Conservation (phyloP, 768 basidiomycete genomes). For the Pleurotus pulmonarius region DNA sequence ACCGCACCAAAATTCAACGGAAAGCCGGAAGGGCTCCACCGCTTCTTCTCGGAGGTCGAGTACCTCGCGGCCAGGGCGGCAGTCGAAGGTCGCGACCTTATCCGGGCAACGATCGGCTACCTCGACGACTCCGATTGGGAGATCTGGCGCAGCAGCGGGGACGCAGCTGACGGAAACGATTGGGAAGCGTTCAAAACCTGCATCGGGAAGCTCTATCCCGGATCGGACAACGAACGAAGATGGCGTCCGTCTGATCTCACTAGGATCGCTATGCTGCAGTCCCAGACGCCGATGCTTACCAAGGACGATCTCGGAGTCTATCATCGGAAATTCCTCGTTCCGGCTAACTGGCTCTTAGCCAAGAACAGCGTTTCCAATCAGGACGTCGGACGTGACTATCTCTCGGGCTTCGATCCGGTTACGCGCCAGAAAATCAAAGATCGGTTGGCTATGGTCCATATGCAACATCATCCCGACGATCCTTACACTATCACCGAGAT, state of each 20-base stretch:
- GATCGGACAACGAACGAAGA: background rate
- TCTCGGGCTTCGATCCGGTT: conserved; percentile 10
- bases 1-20: too few species aligned
- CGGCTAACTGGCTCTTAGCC: conserved; percentile 15
- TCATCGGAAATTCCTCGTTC: conserved; percentile 15
- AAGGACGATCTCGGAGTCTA: conserved; percentile 15
- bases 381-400: conserved; percentile 20
- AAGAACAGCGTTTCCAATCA: conserved; percentile 12
- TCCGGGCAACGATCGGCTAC: background rate
- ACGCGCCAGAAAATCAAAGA: conserved; percentile 7
- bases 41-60: too few species aligned
- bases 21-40: too few species aligned
- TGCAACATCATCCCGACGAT: conserved; percentile 19
- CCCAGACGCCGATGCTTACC: conserved; percentile 11
- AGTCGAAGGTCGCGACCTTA: background rate
- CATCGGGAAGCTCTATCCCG: background rate
- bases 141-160: background rate
- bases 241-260: background rate
- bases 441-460: conserved; percentile 17
- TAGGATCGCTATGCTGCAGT: background rate
- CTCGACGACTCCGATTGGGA: background rate
- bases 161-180: background rate
- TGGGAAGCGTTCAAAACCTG: background rate
- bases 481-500: conserved; percentile 17
- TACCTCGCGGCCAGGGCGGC: background rate